phyloP scores from a whole-genome alignment of 768 basidiomycete species.

The Mycena polygramma region DNA sequence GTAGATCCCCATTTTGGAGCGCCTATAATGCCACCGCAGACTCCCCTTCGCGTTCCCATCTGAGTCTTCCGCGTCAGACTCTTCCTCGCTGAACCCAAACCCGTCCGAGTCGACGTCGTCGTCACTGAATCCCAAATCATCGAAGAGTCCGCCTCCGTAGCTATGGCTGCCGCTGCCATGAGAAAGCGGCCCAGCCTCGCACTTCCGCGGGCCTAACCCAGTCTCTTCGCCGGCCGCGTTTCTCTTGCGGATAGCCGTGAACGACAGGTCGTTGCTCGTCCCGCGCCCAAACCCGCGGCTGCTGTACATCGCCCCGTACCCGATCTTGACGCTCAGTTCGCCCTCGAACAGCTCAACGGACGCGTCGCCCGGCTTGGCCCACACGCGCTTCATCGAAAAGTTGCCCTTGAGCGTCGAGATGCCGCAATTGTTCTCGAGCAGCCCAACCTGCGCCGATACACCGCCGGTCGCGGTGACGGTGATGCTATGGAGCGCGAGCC shows the following conservation, averaged over 20 bases:
- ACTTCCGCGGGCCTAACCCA: slow-evolving; percentile 9
- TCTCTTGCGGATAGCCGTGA: slow-evolving; percentile 14
- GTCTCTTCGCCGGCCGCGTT: slow-evolving; percentile 8
- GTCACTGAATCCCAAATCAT: not conserved
- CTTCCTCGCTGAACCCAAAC: slow-evolving; percentile 2
- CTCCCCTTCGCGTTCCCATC: slow-evolving; percentile 6
- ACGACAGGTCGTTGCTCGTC: not conserved
- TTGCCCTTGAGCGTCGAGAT: slow-evolving; percentile 1
- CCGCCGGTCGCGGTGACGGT: slow-evolving; percentile 1
- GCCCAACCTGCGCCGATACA: slow-evolving; percentile 9
- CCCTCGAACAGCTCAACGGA: slow-evolving; percentile 16
- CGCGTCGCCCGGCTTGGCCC: slow-evolving; percentile 13
- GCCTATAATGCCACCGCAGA: slow-evolving; percentile 8
- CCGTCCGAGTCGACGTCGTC: too few relatives aligned
- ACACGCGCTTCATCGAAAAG: slow-evolving; percentile 13
- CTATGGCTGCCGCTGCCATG: not conserved
- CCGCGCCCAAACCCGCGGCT: slow-evolving; percentile 13
- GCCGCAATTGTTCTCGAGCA: slow-evolving; percentile 10
- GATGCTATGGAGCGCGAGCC: slow-evolving; percentile 2
- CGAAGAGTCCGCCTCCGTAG: slow-evolving; percentile 4
- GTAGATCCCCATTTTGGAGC: not conserved
- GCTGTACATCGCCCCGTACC: slow-evolving; percentile 10
- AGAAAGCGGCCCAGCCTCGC: not conserved
- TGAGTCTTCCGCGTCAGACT: slow-evolving; percentile 3
- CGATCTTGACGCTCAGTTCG: slow-evolving; percentile 6